Evolutionary conservation across 768 basidiomycete species (phyloP), one percentile per base, ranked within the genome.

Genomic region (Amanita rubescens): DNA sequence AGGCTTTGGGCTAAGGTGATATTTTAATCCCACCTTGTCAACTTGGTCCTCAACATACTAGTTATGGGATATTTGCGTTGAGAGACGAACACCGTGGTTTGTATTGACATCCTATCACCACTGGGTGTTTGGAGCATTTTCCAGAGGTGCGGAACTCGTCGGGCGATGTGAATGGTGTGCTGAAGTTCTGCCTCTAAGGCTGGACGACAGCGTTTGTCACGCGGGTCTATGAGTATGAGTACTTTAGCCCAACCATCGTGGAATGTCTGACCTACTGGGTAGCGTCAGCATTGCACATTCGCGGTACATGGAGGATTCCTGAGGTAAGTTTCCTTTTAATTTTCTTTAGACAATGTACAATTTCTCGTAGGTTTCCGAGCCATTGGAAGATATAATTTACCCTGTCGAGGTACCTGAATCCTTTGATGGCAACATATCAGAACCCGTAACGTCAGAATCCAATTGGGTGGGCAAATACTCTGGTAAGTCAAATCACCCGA

Each of bases 91-190:
- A 3, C 76, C 70, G 25, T 81, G 76, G 71, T 84, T 84, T 49
- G 73, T 82, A 14, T 60, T 84, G 49, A 82, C 81, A 5, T 78
- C 77, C 3, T 84, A 82, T 60, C 72, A 75, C 43, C 72, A 78
- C 14, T 84, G 82, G 82, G 68, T 77, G 5, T 84, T 84, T 58
- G 82, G 82, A 4, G 74, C 69, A 19, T 84, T 83, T 60, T 79
- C 80, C n/a, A 63, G 66, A 60, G 78, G 82, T 81, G 62, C 47
- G 56, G 41, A 35, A 24, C 5, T n/a, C 14, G 32, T 51, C 38
- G 14, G n/a, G 22, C 33, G 33, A 49, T 32, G 19, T 1, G 8
- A 27, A 5, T 4, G 37, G 24, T 42, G 33, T 50, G 19, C 35
- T 45, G 22, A 33, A 20, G n/a, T 33, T n/a, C 11, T 20, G 25